Evolutionary conservation across 164 flowering plant genomes (phyloP), one percentile per base, ranked within the genome.

Genomic region (Magnolia sinica): DNA sequence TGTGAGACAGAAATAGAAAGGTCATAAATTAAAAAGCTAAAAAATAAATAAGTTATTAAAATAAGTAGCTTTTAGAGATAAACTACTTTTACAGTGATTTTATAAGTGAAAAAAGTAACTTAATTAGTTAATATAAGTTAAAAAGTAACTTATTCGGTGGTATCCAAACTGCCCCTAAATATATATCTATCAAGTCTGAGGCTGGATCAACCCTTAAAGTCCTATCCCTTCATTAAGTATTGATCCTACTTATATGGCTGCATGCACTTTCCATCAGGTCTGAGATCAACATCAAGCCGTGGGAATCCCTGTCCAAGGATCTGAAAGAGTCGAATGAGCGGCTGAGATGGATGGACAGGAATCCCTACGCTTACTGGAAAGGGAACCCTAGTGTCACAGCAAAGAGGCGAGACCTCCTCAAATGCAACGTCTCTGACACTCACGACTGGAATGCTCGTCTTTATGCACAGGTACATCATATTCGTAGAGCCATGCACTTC

Each of bases 291-390:
- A 88, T 91, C 77, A 86, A 85, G 79, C 93, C 92, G 50, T 91
- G 96, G 96, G 81, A 74, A 1, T 49, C 67, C 1, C 61, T 85
- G 79, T 74, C 77, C 58, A 61, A 78, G 74, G 88, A 81, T 4
- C 14, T 91, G 64, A 70, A 82, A 71, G 86, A 85, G 78, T 86
- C 83, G 10, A 89, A 85, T 73, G 66, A 74, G 50, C 84, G 55
- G 74, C 76, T 29, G 23, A 85, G 80, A 59, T 91, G 94, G 96
- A 71, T 68, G 49, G 83, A 90, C 2, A 86, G 94, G 77, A 84
- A 85, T 20, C 91, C 92, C n/a, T 85, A 86, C 72, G 96, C 96
- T 10, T 89, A 82, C 27, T 90, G 94, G 94, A 91, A 84, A 76
- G 96, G 96, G n/a, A 89, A 89, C 75, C 81, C 84, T 22, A 1